Evolutionary conservation across 2,329 filamentous ascomycete species (phyloP), one percentile per base, ranked within the genome.

Genomic region (Volutella citrinella): DNA sequence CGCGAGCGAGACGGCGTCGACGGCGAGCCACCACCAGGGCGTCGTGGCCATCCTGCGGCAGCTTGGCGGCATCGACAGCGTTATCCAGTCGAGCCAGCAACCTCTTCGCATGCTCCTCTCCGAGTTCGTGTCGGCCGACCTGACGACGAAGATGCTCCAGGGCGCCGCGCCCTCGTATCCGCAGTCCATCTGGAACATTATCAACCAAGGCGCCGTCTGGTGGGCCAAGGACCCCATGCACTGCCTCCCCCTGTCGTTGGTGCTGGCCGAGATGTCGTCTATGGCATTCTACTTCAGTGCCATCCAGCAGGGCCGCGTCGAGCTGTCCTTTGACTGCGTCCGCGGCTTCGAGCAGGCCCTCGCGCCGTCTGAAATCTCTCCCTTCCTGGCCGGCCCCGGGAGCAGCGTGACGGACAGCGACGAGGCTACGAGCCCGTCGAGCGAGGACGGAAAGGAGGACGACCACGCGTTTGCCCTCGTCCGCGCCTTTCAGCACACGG

Each of bases 81-180:
- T 56, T 1, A 15, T 60, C 3, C 37, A 26, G 2, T 48, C 37
- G 4, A 48, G 54, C 1, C 54, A 52, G 4, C 54, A 59, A 14
- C 48, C 57, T 2, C 40, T 60, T 5, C 55, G 64, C 10, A 51
- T 69, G 44, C 61, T 69, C 27, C 36, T 69, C 7, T 67, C 66
- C 0, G 64, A 67, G 29, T 69, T 69, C 27, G 58, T 59, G 4
- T 66, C 66, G 0, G 61, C 64, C 34, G 66, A 69, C 35, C 51
- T 69, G 9, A 68, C 64, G 1, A 59, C 64, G 9, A 55, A 65
- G 2, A 43, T 69, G 34, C 49, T 69, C 2, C 64, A 60, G 13
- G 64, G 63, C 0, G 52, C 54, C 13, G 39, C 52, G 5, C 64
- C 65, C 1, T 63, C 58, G 8, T 67, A 66, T 7, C 50, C 60